Percentiles rank a stretch among this genome's conserved stretches.
These are phyloP conservation scores for Naumovozyma dairenensis DNA, from an alignment of 805 yeast genomes.

Conservation along the genomic window DNA sequence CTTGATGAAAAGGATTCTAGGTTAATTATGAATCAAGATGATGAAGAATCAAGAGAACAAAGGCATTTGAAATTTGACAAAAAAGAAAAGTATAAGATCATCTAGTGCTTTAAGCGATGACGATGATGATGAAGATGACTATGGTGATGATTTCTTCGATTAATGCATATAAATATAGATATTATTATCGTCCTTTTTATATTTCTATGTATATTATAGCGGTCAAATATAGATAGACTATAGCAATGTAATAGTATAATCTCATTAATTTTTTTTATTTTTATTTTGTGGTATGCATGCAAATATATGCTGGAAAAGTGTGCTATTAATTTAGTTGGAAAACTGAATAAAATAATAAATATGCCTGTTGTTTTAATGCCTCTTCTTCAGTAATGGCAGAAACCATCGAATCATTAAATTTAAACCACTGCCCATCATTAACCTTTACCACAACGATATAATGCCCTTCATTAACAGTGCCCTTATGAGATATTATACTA, in stretches of 20 bases:
- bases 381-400: slow-evolving; percentile 53
- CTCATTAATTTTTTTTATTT: slow-evolving; percentile 1
- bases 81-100: slow-evolving; percentile 41
- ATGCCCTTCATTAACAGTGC: slow-evolving; percentile 93
- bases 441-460: slow-evolving; percentile 72
- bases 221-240: background rate
- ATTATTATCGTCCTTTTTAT: no score
- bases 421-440: slow-evolving; percentile 74
- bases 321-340: slow-evolving; percentile 16
- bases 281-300: background rate
- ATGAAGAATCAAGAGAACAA: slow-evolving; percentile 48
- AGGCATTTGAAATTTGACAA: slow-evolving; percentile 42
- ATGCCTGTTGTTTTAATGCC: slow-evolving; percentile 67
- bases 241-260: background rate
- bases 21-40: slow-evolving; percentile 49
- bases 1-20: slow-evolving; percentile 60
- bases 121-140: slow-evolving; percentile 32
- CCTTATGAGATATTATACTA: slow-evolving; percentile 82
- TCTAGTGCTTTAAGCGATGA: slow-evolving; percentile 26
- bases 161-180: slow-evolving; percentile 13
- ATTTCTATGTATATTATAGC: no score
- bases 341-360: slow-evolving; percentile 60
- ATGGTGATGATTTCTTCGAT: slow-evolving; percentile 41
- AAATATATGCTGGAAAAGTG: background rate
- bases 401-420: slow-evolving; percentile 82